Evolutionary conservation across 306 rosid genomes (phyloP).

Genomic region (Glycyrrhiza uralensis): DNA sequence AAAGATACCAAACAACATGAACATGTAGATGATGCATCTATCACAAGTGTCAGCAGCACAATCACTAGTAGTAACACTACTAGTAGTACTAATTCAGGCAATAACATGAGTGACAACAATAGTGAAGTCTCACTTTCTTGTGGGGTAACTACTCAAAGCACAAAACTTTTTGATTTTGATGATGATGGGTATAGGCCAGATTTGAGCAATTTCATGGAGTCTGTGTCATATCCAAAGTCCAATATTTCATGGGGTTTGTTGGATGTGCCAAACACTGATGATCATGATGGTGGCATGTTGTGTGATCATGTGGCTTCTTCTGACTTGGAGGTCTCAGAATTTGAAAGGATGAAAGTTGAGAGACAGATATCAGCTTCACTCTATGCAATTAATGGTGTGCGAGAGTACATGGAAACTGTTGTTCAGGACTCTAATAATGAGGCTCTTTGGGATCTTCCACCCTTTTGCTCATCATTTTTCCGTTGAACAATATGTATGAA

Average conservation of each 20-base stretch:
- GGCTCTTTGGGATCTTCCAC: slow-evolving; percentile 72
- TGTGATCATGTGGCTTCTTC: slow-evolving; percentile 13
- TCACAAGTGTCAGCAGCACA: neutral
- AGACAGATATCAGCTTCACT: slow-evolving; percentile 85
- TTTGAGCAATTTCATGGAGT: slow-evolving; percentile 48
- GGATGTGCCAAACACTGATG: slow-evolving; percentile 39
- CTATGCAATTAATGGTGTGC: slow-evolving; percentile 80
- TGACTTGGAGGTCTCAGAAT: slow-evolving; percentile 45
- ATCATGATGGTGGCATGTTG: too few species aligned
- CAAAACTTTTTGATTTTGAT: slow-evolving; percentile 34
- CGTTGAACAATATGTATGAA: too few species aligned
- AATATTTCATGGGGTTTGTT: slow-evolving; percentile 38
- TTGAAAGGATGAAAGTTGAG: slow-evolving; percentile 83
- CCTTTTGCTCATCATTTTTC: slow-evolving; percentile 56
- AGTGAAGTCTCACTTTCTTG: slow-evolving; percentile 13
- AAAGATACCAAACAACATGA: slow-evolving; percentile 24
- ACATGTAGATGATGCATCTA: neutral
- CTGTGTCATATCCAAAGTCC: slow-evolving; percentile 26
- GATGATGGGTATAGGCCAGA: slow-evolving; percentile 70
- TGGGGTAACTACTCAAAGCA: slow-evolving; percentile 1
- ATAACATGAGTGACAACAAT: neutral
- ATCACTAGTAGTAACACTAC: neutral
- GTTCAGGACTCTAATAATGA: slow-evolving; percentile 53
- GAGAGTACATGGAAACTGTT: slow-evolving; percentile 70
- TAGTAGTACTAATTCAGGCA: neutral